Conservation (phyloP, 2,329 filamentous ascomycete species). For the Epichloe baconii region DNA sequence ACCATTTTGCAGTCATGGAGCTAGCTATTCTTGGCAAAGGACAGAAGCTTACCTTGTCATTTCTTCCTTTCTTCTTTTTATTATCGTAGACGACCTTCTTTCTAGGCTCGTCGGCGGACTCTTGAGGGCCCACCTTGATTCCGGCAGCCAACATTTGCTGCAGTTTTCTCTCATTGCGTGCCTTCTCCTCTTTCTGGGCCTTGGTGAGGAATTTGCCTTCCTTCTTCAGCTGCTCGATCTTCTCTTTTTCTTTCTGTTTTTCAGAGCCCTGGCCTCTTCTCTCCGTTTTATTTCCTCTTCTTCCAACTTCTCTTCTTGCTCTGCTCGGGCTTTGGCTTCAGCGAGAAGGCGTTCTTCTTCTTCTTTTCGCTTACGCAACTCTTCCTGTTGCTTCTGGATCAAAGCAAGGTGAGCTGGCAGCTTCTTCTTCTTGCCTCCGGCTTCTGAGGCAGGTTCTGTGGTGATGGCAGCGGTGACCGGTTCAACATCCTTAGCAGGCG, state of each 20-base stretch:
- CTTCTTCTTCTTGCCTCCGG: constrained; percentile 76
- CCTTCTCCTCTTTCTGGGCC: constrained; percentile 72
- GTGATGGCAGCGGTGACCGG: constrained; percentile 29
- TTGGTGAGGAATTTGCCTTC: constrained; percentile 80
- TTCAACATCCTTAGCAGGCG: constrained; percentile 29
- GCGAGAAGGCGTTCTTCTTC: constrained; percentile 47
- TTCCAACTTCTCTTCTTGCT: constrained; percentile 50
- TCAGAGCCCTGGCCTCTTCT: constrained; percentile 61
- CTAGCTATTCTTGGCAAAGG: not conserved
- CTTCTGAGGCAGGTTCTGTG: constrained; percentile 27
- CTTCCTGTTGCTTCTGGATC: constrained; percentile 74
- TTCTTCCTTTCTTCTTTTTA: constrained; percentile 64
- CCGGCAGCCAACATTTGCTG: constrained; percentile 76
- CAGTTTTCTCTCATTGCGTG: constrained; percentile 62
- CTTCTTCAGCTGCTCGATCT: constrained; percentile 75
- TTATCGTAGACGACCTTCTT: constrained; percentile 65
- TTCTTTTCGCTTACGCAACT: constrained; percentile 51
- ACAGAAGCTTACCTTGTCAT: constrained; percentile 34
- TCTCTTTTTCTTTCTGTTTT: constrained; percentile 82
- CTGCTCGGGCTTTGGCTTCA: constrained; percentile 51
- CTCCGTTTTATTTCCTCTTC: constrained; percentile 56
- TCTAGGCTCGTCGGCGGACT: constrained; percentile 49
- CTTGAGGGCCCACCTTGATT: constrained; percentile 54
- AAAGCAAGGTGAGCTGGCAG: constrained; percentile 59
- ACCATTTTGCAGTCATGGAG: not conserved